Evolutionary conservation across 805 yeast species (phyloP), one percentile per base, ranked within the genome.

Genomic region (Metschnikowia gelsemii): DNA sequence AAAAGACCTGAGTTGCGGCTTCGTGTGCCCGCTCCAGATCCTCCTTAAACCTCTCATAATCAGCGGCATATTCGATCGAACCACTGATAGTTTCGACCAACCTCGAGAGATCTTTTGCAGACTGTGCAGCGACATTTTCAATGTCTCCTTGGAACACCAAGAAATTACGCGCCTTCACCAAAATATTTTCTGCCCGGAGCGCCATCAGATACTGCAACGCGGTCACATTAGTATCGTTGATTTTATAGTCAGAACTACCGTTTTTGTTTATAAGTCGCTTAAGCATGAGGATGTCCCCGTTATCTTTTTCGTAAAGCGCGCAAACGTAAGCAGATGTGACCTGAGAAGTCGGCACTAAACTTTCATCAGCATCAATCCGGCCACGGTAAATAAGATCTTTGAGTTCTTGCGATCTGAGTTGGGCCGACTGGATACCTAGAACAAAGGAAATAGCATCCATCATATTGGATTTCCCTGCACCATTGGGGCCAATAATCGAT

Each of bases 371-470:
- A 8, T 28, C 47, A 12, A 47, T 40, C 19, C 80, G 62, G 2
- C 95, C 96, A 51, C 96, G 73, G 58, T 88, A 88, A 1, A 91
- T 79, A 57, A 93, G 72, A 51, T 91, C 97, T 36, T 75, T 78
- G 55, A 88, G 61, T 41, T 79, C 77, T 9, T 73, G 68, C 1
- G 96, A 87, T 53, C 99, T 76, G 44, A 93, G 70, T 42, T 86
- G 90, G 13, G 73, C 65, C 16, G 88, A 76, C 52, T 84, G 72
- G 35, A 91, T 80, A 19, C 99, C 99, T 26, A 93, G 72, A 7
- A 91, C 98, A 62, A 93, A 93, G 16, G 96, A 84, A 33, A 93
- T 84, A 25, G 99, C 97, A 61, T 93, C 99, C 85, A 93, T 90
- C 80, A 93, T 85, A 58, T 93, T 93, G 30, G 96, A 86, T 66